Evolutionary conservation across 225 moss, liverwort and hornwort genomes (phyloP).

Genomic region (Anthoceros angustus): DNA sequence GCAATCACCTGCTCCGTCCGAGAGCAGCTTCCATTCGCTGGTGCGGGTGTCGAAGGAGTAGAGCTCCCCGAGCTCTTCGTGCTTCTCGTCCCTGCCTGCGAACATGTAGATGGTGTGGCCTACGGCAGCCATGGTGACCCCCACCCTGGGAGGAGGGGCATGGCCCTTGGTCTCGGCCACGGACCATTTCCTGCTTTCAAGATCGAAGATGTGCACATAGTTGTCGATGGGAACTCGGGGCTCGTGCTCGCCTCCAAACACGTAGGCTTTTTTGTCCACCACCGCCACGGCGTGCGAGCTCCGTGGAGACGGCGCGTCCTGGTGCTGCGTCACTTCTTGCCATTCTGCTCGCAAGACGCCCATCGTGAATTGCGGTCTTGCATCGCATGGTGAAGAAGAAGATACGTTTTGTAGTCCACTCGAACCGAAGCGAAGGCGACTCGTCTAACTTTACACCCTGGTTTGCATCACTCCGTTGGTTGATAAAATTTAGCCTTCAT

Average conservation of each 20-base stretch:
- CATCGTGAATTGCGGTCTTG: background rate
- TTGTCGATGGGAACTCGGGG: slow-evolving; percentile 77
- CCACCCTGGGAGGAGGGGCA: slow-evolving; percentile 55
- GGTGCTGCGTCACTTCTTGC: slow-evolving; percentile 34
- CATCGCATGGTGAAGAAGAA: background rate
- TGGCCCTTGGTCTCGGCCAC: slow-evolving; percentile 42
- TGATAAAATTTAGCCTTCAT: too few species aligned
- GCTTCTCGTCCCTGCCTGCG: slow-evolving; percentile 65
- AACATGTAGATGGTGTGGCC: slow-evolving; percentile 48
- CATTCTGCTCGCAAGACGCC: background rate
- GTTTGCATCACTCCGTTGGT: too few species aligned
- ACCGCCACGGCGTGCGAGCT: slow-evolving; percentile 79
- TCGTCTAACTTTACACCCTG: too few species aligned
- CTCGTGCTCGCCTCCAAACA: slow-evolving; percentile 80
- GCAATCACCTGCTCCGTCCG: slow-evolving; percentile 3
- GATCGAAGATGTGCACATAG: slow-evolving; percentile 54
- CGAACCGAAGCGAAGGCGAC: background rate
- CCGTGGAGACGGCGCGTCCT: slow-evolving; percentile 51
- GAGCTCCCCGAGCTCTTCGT: slow-evolving; percentile 69
- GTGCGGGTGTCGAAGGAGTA: slow-evolving; percentile 39
- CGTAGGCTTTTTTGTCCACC: slow-evolving; percentile 52
- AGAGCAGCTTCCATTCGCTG: slow-evolving; percentile 61
- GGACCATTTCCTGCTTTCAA: slow-evolving; percentile 44
- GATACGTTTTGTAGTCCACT: background rate
- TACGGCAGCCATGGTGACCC: slow-evolving; percentile 63